Evolutionary conservation across 106 monocot genomes (phyloP), one percentile per base, ranked within the genome.

Genomic region (Iris macrosiphon): DNA sequence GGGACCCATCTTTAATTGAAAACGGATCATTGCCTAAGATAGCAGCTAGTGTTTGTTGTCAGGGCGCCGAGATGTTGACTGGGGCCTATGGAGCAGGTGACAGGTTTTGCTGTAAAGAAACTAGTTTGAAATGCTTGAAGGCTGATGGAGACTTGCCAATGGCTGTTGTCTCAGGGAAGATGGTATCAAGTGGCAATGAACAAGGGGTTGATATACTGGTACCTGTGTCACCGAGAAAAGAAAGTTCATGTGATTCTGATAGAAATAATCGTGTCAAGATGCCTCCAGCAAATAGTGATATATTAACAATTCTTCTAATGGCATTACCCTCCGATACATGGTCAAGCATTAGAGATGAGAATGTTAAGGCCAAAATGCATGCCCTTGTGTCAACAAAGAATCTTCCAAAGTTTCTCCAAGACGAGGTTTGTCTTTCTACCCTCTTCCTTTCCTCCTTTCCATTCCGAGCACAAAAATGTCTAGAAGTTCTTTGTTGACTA

Each of bases 171-270:
- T 75, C 79, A 2, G 72, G 79, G 2, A 76, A 70, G 17, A 73
- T 87, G 45, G 64, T 77, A 12, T 80, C 87, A 26, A 71, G 69
- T 38, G 52, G 61, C 45, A 80, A 55, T 56, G 57, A 87, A 56
- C 83, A 88, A 43, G 73, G 54, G n/a, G 74, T 84, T 45, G 93
- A 87, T 75, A 46, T 81, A 52, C 72, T 87, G 6, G 56, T 87
- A 38, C 93, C 93, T 1, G 54, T 60, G 37, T 82, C 86, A 45
- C 61, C 34, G 28, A 10, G 18, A 7, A 63, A 56, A 38, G 10
- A 58, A 4, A 49, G 52, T 39, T 62, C 29, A 18, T 75, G 69
- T 35, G 12, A 14, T 66, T 70, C 57, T 46, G 27, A 54, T 57
- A 20, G 18, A 1, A 49, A 24, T 35, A 87, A 21, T 61, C 49